Evolutionary conservation across 2,329 filamentous ascomycete species (phyloP).

Genomic region (Seiridium cupressi): DNA sequence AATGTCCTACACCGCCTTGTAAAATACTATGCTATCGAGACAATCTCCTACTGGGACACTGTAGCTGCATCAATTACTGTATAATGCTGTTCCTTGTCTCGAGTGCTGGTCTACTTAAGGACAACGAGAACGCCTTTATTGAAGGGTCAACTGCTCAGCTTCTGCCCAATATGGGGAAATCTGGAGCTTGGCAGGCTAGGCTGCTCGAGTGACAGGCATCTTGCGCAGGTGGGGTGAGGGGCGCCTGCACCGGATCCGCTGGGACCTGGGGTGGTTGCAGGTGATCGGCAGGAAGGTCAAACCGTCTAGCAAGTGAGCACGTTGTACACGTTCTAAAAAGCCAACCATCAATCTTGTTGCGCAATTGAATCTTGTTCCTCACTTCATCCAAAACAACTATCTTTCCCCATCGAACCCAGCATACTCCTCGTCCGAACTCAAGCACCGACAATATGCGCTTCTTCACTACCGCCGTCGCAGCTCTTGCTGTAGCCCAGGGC

Average conservation of each 20-base stretch:
- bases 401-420: background rate
- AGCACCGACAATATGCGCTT: constrained; percentile 54
- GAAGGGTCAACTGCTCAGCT: background rate
- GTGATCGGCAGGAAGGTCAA: constrained; percentile 5
- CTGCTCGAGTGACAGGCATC: background rate
- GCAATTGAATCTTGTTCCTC: no score
- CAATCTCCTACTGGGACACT: no score
- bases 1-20: no score
- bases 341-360: no score
- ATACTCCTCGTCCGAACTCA: background rate
- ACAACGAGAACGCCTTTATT: background rate
- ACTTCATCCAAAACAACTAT: no score
- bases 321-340: background rate
- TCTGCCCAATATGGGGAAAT: background rate
- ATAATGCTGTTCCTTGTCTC: no score
- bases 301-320: background rate
- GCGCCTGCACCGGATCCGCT: background rate
- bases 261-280: background rate
- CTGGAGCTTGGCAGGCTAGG: constrained; percentile 1
- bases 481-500: constrained; percentile 57
- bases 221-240: background rate
- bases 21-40: no score
- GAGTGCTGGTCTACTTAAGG: no score
- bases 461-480: constrained; percentile 47
- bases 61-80: no score